Evolutionary conservation across 1,284 basidiomycete species (phyloP).

Genomic region (Tilletia indica): DNA sequence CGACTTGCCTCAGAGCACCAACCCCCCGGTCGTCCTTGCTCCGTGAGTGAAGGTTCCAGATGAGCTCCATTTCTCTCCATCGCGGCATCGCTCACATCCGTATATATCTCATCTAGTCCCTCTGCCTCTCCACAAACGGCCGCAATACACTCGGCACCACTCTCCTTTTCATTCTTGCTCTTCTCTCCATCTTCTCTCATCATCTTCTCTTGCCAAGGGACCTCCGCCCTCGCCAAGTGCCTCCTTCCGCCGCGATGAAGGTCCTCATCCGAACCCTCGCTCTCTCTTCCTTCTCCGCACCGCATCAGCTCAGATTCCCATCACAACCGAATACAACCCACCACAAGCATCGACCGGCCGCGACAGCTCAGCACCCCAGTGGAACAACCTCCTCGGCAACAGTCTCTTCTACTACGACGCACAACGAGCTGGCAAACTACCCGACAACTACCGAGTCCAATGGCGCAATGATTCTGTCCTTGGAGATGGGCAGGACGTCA

Average conservation of each 20-base stretch:
- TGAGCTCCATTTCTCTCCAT: too few relatives aligned
- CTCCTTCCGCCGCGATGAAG: too few relatives aligned
- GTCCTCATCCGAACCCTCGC: neutral
- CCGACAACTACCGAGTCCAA: constrained; percentile 69
- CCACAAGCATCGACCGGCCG: constrained; percentile 26
- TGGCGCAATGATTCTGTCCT: constrained; percentile 82
- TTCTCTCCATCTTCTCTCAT: neutral
- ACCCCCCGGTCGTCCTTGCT: too few relatives aligned
- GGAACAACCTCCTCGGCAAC: constrained; percentile 75
- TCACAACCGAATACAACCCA: constrained; percentile 26
- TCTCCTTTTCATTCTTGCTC: neutral
- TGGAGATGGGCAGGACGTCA: constrained; percentile 73
- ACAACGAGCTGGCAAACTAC: constrained; percentile 76
- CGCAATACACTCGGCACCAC: neutral
- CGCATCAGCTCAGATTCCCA: constrained; percentile 28
- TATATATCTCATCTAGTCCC: neutral
- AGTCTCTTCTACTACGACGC: constrained; percentile 86
- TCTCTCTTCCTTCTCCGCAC: neutral
- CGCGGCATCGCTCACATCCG: too few relatives aligned
- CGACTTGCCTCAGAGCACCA: too few relatives aligned
- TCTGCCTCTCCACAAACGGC: neutral
- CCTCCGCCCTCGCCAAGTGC: too few relatives aligned
- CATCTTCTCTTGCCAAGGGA: too few relatives aligned
- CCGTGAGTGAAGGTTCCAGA: too few relatives aligned
- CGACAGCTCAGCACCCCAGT: constrained; percentile 61